Base-by-base conservation (phyloP, 1,284 basidiomycete species). In the Ganoderma resinaceum region DNA sequence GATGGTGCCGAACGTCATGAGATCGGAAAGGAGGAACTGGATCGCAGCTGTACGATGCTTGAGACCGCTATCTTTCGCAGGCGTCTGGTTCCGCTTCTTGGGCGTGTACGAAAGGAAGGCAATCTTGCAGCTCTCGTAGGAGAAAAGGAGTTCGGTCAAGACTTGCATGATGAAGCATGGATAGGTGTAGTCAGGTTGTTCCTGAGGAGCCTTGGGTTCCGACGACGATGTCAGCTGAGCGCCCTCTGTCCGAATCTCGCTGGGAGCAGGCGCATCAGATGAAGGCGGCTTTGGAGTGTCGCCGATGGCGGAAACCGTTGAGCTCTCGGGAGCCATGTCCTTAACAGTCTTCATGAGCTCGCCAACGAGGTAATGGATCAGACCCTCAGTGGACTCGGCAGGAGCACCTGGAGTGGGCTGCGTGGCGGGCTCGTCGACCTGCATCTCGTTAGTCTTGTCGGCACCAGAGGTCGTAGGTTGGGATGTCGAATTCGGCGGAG, bases 121-220 rank as follows among this genome's bases (percentile, higher is more conserved):
- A 31, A 90, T 80, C 81, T 99, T 99, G 88, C 96, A 97, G 1
- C 90, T 81, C 73, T 95, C 91, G 78, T 99, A 99, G 20, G 96
- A 98, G 68, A 97, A 96, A 1, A 98, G 82, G 2, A 99, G 84
- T 82, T 99, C 97, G 1, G 95, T 95, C 61, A 99, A 84, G 72
- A 92, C 92, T 76, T 97, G 95, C 90, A 99, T 94, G 69, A 98
- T 81, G 83, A 98, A 95, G 75, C 92, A 94, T 16, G 89, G 85
- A 77, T 97, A 97, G 70, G 91, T 82, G 75, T 84, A 86, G 69
- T 87, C 83, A 33, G 75, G 75, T 29, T 73, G 68, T 58, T 70
- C 72, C 67, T 73, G 72, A 33, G 67, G 62, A 2, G 59, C 52
- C 67, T 66, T 71, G 23, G 49, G 52, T 8, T 63, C 62, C 23